A percentile compares a stretch with the other conserved stretches of the same genome.
phyloP scores from a whole-genome alignment of 2,329 filamentous ascomycete species.

The Proliferodiscus dingleyae region DNA sequence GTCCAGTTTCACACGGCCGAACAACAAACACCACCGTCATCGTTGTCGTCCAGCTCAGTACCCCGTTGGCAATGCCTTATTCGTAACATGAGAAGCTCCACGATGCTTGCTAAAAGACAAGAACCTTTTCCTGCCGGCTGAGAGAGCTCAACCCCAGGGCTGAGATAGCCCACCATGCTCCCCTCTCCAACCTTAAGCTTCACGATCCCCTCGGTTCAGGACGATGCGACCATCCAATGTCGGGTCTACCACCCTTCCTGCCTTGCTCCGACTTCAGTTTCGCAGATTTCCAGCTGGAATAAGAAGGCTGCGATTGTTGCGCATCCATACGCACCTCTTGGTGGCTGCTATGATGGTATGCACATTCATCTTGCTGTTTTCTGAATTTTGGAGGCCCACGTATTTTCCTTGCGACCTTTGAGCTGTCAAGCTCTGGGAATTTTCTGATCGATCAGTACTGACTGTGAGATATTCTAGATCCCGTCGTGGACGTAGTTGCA shows the following conservation, averaged over 20 bases:
- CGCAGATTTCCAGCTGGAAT: conserved; percentile 27
- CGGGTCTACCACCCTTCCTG: conserved; percentile 71
- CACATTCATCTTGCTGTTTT: too few relatives aligned
- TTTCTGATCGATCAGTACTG: too few relatives aligned
- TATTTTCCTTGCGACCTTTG: too few relatives aligned
- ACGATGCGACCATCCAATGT: conserved; percentile 70
- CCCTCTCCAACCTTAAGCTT: conserved; percentile 59
- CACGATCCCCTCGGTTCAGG: conserved; percentile 78
- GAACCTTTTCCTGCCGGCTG: conserved; percentile 11
- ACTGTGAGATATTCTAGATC: too few relatives aligned
- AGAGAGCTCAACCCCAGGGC: conserved; percentile 11
- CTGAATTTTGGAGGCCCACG: too few relatives aligned
- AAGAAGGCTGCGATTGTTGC: conserved; percentile 63
- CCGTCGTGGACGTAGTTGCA: conserved; percentile 7
- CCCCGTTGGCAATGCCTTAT: background rate
- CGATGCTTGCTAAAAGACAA: background rate
- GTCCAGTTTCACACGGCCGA: background rate
- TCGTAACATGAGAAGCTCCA: background rate
- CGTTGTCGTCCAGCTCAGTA: background rate
- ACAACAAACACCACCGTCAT: background rate
- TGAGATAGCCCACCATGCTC: conserved; percentile 39
- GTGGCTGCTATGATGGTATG: conserved; percentile 81
- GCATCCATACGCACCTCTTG: conserved; percentile 86
- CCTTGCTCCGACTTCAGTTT: conserved; percentile 26
- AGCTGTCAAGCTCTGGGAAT: too few relatives aligned